These are phyloP conservation scores for Ruellia speciosa DNA, from an alignment of 305 asterid genomes.

Conservation along the genomic window DNA sequence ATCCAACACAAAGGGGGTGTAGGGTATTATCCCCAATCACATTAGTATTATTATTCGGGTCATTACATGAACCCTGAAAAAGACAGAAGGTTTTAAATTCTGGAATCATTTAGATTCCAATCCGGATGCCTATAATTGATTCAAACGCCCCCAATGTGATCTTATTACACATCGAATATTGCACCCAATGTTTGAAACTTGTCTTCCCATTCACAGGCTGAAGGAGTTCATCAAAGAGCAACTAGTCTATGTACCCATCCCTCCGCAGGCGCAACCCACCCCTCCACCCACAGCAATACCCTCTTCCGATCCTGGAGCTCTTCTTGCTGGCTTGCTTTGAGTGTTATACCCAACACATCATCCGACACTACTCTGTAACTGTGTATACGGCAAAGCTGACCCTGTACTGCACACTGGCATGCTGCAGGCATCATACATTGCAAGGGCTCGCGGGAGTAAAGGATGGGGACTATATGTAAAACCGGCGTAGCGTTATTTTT, in stretches of 20 bases:
- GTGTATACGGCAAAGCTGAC: slow-evolving; percentile 37
- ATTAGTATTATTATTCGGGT: too few species aligned
- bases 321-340: slow-evolving; percentile 90
- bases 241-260: slow-evolving; percentile 54
- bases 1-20: background rate
- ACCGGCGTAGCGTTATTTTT: slow-evolving; percentile 26
- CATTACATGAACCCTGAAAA: too few species aligned
- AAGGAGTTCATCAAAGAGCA: slow-evolving; percentile 93
- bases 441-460: slow-evolving; percentile 58
- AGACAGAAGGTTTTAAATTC: too few species aligned
- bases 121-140: too few species aligned
- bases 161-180: background rate
- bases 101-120: too few species aligned
- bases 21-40: too few species aligned
- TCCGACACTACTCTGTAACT: slow-evolving; percentile 26
- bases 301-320: slow-evolving; percentile 74
- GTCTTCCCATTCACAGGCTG: slow-evolving; percentile 40
- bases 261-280: slow-evolving; percentile 47
- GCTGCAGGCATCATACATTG: slow-evolving; percentile 28
- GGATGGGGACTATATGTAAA: slow-evolving; percentile 25
- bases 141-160: background rate
- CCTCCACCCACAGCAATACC: slow-evolving; percentile 40
- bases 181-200: too few species aligned
- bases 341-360: slow-evolving; percentile 15
- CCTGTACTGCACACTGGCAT: slow-evolving; percentile 10